These are phyloP conservation scores for Trametes villosa DNA, from an alignment of 768 basidiomycete genomes.

Conservation along the genomic window DNA sequence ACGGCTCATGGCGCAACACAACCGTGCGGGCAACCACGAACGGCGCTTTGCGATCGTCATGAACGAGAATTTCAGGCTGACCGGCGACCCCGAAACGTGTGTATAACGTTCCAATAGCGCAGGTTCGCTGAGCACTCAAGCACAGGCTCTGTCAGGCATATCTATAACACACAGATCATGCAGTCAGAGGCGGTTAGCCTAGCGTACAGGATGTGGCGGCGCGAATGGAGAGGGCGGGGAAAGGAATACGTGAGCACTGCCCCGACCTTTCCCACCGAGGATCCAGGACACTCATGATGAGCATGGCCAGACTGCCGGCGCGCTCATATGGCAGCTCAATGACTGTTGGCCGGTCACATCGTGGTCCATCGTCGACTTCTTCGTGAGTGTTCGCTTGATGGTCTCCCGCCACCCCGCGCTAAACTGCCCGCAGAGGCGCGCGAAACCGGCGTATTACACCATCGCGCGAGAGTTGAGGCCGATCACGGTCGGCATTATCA, in stretches of 20 bases:
- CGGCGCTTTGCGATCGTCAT: constrained; percentile 81
- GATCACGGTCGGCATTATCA: constrained; percentile 44
- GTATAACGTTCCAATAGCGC: background rate
- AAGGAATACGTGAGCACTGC: constrained; percentile 68
- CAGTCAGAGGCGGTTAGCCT: constrained; percentile 87
- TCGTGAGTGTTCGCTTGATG: constrained; percentile 36
- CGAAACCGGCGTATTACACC: constrained; percentile 42
- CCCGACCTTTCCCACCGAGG: constrained; percentile 55
- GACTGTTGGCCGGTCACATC: constrained; percentile 94
- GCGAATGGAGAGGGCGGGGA: constrained; percentile 86
- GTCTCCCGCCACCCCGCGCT: background rate
- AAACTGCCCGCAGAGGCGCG: constrained; percentile 50
- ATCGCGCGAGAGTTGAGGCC: constrained; percentile 49
- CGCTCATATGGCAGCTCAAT: constrained; percentile 90
- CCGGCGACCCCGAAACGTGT: constrained; percentile 82
- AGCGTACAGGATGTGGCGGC: constrained; percentile 89
- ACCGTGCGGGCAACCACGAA: constrained; percentile 86
- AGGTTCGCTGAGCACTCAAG: background rate
- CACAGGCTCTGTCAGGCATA: constrained; percentile 64
- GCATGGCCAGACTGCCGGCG: constrained; percentile 64
- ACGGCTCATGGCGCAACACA: constrained; percentile 72
- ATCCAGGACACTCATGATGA: no score
- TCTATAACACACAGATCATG: constrained; percentile 94
- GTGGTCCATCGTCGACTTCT: constrained; percentile 93
- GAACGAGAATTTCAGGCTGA: constrained; percentile 88